Evolutionary conservation across 768 basidiomycete genomes (phyloP), one percentile per base, ranked within the genome.

Genomic region (Lanmaoa pseudosensibilis): DNA sequence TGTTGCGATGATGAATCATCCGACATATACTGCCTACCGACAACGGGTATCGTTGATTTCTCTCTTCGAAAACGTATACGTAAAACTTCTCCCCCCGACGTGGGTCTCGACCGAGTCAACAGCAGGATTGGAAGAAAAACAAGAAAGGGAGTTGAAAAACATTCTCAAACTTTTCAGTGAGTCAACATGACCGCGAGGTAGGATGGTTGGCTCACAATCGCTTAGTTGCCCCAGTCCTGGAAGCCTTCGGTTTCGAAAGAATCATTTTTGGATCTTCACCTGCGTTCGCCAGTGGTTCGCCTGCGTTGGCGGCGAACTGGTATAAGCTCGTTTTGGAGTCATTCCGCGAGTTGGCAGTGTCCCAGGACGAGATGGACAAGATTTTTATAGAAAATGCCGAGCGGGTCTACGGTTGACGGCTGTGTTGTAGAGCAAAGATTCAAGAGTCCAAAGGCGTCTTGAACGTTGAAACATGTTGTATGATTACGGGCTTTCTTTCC

Each of bases 161-260:
- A 77, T 88, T 54, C 83, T 92, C 72, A 93, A 88, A 77, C 88
- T 93, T 83, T 93, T 90, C 74, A 75, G 91, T 93, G 65, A 75
- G 90, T 85, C 18, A 2, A 15, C 1, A 37, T 36, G 39, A 23
- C 10, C 13, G 9, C 36, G 0, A 47, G 12, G 4, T 13, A 32
- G 9, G 10, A 8, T 21, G 3, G 0, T 30, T 19, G 11, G 19
- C 56, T 70, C 37, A 61, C 47, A 45, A 23, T 32, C 48, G 2
- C 18, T 5, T 56, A 94, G 91, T 93, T 61, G 87, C 85, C 9
- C 92, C 89, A 16, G 86, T 87, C 37, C 73, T 92, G 58, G 92
- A 94, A 69, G 92, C 92, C 3, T 93, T 93, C 68, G 92, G 92
- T 8, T 90, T 83, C 64, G 79, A 88, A 64, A 83, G 92, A 50